Base-by-base conservation (phyloP, 1,284 basidiomycete genomes). In the Leucoagaricus sp. region DNA sequence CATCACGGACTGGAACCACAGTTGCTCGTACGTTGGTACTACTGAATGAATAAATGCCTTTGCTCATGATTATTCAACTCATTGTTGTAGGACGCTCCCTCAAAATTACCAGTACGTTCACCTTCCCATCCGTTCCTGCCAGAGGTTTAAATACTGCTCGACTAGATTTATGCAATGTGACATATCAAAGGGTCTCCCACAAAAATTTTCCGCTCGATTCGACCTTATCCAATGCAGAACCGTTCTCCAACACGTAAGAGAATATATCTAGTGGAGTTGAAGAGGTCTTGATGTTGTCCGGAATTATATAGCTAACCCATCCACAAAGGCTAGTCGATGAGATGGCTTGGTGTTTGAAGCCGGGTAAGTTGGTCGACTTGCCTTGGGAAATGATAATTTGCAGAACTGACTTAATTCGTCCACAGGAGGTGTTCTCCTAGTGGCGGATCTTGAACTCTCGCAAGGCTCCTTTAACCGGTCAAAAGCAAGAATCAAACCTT, bases 151-250 rank as follows among this genome's bases (percentile, higher is more conserved):
- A n/a, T 29, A 23, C 13, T 28, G 6, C 7, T 17, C 3, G 23
- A 45, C n/a, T 17, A 49, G 48, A 38, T 49, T 49, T 23, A n/a
- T 23, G 10, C 17, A 26, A 26, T 49, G 48, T n/a, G 48, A 49
- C 21, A 31, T 49, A 1, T 31, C 48, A 5, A 15, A 33, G 4
- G 48, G 31, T 4, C 33, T 49, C 19, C 33, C 48, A 19, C 2
- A n/a, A 8, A 21, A 49, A 4, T 36, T 38, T 26, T 13, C 19
- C 9, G 19, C 10, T 15, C 48, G 48, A 13, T 49, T 49, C 33
- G 48, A 49, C 21, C 12, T 49, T 21, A 49, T 49, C 9, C 48
- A 49, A 38, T 49, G 48, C 31, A 31, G 48, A 12, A 15, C 48
- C 12, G 48, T 49, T 8, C 48, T 49, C 21, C 48, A 49, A 23